These are phyloP conservation scores for Coemansia sp. DNA, from an alignment of 371 early-diverging fungal species.

Conservation along the genomic window DNA sequence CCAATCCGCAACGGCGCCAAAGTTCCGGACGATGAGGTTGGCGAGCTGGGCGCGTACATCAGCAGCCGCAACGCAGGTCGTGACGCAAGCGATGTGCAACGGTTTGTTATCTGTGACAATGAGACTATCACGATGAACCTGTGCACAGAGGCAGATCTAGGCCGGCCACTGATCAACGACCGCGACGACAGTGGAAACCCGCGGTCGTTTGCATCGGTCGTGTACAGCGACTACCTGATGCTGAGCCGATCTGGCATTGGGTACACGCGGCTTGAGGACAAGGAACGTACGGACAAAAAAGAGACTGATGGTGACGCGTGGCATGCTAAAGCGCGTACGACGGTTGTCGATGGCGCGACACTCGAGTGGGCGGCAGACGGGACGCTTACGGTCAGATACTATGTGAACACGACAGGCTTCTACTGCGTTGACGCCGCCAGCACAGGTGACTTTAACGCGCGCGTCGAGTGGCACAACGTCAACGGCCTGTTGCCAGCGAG, in stretches of 20 bases:
- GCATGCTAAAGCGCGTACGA: conserved; percentile 25
- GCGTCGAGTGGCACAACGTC: conserved; percentile 69
- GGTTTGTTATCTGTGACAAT: conserved; percentile 43
- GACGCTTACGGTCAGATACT: conserved; percentile 40
- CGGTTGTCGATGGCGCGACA: conserved; percentile 30
- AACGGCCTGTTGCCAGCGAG: conserved; percentile 81
- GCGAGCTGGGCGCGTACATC: conserved; percentile 14
- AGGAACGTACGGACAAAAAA: conserved; percentile 18
- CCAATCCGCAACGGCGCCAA: conserved; percentile 38
- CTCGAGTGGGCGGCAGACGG: conserved; percentile 41
- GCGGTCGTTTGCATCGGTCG: conserved; percentile 30
- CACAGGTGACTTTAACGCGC: conserved; percentile 56
- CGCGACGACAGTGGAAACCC: conserved; percentile 33
- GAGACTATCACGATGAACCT: conserved; percentile 43
- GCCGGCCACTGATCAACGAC: conserved; percentile 47
- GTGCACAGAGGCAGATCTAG: conserved; percentile 32
- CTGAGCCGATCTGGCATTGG: conserved; percentile 37
- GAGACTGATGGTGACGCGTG: conserved; percentile 23
- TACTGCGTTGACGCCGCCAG: conserved; percentile 51
- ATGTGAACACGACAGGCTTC: conserved; percentile 50
- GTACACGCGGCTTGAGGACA: conserved; percentile 39
- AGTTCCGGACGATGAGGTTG: conserved; percentile 33
- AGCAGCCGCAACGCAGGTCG: conserved; percentile 12
- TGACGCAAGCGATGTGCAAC: conserved; percentile 13
- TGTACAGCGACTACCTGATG: conserved; percentile 49